Conservation (phyloP, 225 moss, liverwort and hornwort genomes). For the Marchantia polymorpha region DNA sequence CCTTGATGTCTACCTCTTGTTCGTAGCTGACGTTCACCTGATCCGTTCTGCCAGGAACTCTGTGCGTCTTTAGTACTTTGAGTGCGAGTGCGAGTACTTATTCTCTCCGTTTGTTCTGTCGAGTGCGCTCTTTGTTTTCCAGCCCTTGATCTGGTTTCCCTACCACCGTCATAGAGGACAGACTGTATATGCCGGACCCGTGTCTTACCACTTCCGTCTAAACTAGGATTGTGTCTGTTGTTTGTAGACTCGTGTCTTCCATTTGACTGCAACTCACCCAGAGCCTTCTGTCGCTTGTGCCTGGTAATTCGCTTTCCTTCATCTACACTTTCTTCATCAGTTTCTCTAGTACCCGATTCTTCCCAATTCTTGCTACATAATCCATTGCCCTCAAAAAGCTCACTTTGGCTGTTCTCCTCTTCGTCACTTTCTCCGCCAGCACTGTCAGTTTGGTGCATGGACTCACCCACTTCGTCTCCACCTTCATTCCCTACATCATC, state of each 20-base stretch:
- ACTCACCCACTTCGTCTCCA: slow-evolving; percentile 23
- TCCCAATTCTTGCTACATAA: slow-evolving; percentile 28
- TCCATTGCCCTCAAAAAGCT: slow-evolving; percentile 51
- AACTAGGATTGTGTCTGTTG: slow-evolving; percentile 33
- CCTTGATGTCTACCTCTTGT: slow-evolving; percentile 29
- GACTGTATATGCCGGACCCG: slow-evolving; percentile 56
- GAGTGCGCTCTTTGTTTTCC: slow-evolving; percentile 26
- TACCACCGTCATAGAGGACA: slow-evolving; percentile 50
- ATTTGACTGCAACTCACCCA: slow-evolving; percentile 51
- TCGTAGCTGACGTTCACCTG: slow-evolving; percentile 23
- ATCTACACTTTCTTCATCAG: slow-evolving; percentile 45
- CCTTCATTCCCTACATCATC: slow-evolving; percentile 24
- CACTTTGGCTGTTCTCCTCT: slow-evolving; percentile 63
- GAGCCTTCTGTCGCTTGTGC: slow-evolving; percentile 59
- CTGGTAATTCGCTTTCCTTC: slow-evolving; percentile 47
- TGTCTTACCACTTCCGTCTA: slow-evolving; percentile 38
- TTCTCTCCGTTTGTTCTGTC: slow-evolving; percentile 39
- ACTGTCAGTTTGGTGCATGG: slow-evolving; percentile 25
- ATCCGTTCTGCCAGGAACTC: slow-evolving; percentile 28
- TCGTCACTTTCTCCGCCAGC: slow-evolving; percentile 42
- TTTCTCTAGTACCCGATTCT: slow-evolving; percentile 26
- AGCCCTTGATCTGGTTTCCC: slow-evolving; percentile 43
- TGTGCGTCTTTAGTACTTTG: slow-evolving; percentile 27
- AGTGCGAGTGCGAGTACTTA: slow-evolving; percentile 24
- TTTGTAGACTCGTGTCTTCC: slow-evolving; percentile 49